Evolutionary conservation across 2,329 filamentous ascomycete genomes (phyloP), one percentile per base, ranked within the genome.

Genomic region (Saccharata proteae): DNA sequence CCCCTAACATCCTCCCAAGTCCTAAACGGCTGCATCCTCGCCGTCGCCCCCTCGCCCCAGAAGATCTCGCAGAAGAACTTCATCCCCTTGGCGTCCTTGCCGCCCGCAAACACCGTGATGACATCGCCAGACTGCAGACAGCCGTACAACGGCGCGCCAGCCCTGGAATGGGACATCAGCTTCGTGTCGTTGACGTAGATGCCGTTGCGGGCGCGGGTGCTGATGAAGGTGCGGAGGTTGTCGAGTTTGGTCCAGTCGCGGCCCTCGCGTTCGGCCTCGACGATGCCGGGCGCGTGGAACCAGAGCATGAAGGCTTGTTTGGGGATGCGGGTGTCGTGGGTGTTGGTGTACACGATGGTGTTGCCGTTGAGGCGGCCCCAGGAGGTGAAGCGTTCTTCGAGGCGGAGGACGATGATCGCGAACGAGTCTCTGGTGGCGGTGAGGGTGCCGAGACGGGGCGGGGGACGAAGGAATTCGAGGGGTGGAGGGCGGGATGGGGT

Each of bases 281-380:
- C 77, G 36, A 77, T 77, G 8, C 71, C 71, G 1, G 75, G 68
- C 34, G 71, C 75, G 67, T 79, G 84, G 17, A 90, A 71, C 19
- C 83, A 64, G 21, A 94, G 62, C 45, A 81, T 78, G 43, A 93
- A 74, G 1, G 82, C 84, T 40, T 77, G 77, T 48, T 88, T 88
- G 1, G 86, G 83, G 20, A 96, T 73, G 11, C 76, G 77, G 2
- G 64, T 67, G 41, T 94, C 83, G 15, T 61, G 58, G 17, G 54
- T 59, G 28, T 76, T 62, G 1, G 68, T 55, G 45, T 85, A 82
- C 3, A 76, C 62, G 17, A 76, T 57, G 0, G 79, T 88, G 44
- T 84, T 86, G 13, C 67, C 62, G 1, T 57, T 61, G 0, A 71
- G 71, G 16, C 88, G 74, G 17, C 88, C 88, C 75, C 84, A 96